Evolutionary conservation across 2,329 filamentous ascomycete genomes (phyloP).

Genomic region (Albophoma yamanashiensis): DNA sequence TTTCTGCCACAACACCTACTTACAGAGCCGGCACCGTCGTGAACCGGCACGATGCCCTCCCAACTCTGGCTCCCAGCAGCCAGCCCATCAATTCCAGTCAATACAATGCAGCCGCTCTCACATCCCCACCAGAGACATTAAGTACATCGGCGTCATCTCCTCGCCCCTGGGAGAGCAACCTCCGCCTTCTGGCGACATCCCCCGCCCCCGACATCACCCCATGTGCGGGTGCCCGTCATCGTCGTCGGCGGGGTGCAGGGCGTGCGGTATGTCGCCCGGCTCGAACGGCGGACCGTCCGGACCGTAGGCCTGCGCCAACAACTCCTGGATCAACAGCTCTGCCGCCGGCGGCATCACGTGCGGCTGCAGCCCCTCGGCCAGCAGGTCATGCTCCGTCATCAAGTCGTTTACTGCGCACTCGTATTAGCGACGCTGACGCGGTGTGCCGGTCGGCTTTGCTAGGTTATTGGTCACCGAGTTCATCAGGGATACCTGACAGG

Average conservation of each 20-base stretch:
- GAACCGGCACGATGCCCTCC: background rate
- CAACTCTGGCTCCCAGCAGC: background rate
- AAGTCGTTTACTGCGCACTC: background rate
- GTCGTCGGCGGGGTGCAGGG: no score
- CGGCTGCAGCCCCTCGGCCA: conserved; percentile 2
- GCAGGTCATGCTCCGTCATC: background rate
- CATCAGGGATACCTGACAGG: background rate
- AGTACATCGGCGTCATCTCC: background rate
- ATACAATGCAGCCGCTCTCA: background rate
- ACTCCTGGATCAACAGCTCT: conserved; percentile 15
- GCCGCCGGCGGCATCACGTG: conserved; percentile 8
- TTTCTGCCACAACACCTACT: no score
- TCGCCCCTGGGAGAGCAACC: background rate
- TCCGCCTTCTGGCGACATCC: no score
- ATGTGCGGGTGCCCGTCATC: no score
- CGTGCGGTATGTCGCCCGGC: background rate
- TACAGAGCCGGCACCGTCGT: background rate
- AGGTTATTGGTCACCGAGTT: background rate
- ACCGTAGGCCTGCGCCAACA: conserved; percentile 1
- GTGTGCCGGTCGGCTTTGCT: background rate
- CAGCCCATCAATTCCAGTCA: background rate
- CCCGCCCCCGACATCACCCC: no score
- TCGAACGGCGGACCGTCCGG: background rate
- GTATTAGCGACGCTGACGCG: background rate
- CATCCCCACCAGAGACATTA: no score